Evolutionary conservation across 176 grass and related monocot genomes (phyloP).

Genomic region (Oryza australiensis): DNA sequence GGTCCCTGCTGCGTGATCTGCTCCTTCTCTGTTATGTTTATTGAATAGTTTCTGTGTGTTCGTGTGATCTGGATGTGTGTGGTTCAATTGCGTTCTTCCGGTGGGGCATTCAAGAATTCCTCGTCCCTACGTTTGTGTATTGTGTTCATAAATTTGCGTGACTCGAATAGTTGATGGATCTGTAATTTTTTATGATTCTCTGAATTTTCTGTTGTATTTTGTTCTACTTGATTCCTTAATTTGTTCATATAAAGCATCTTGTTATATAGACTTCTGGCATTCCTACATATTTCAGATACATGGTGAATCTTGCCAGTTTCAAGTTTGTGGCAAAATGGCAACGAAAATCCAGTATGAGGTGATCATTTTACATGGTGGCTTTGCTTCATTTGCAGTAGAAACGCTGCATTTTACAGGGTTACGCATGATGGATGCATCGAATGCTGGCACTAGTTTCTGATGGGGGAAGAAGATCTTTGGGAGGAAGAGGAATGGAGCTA

Average conservation of each 20-base stretch:
- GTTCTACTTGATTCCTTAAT: neutral
- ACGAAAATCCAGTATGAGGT: neutral
- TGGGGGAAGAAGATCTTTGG: neutral
- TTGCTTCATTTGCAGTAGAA: neutral
- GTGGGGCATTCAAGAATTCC: neutral
- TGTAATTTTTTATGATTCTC: conserved; percentile 2
- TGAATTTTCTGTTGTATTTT: neutral
- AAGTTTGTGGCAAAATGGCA: neutral
- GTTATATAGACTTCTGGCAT: neutral
- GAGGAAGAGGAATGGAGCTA: neutral
- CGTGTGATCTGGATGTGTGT: neutral
- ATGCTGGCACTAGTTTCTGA: neutral
- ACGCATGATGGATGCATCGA: no score
- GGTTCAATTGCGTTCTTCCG: neutral
- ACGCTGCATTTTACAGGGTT: neutral
- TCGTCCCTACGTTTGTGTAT: neutral
- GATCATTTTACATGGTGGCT: neutral
- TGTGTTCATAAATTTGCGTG: neutral
- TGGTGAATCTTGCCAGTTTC: neutral
- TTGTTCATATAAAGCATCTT: neutral
- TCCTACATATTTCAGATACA: neutral
- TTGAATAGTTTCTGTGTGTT: neutral
- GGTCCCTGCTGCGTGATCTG: neutral
- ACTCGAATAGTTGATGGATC: neutral
- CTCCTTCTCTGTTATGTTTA: conserved; percentile 21